Evolutionary conservation across 2,329 filamentous ascomycete genomes (phyloP).

Genomic region (Pezicula carpinea): DNA sequence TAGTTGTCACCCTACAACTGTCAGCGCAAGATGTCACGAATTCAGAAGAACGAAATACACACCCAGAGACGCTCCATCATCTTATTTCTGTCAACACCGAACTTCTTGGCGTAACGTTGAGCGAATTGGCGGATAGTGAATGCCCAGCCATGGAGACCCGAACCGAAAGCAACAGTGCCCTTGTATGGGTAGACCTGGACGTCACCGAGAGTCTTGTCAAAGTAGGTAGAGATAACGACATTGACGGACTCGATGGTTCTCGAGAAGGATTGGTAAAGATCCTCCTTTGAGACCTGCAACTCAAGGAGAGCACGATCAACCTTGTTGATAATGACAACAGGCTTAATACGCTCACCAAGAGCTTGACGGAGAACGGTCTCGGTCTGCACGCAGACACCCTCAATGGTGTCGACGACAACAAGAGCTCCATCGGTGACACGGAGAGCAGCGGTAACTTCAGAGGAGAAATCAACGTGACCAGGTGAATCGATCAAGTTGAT

Average conservation of each 20-base stretch:
- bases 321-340: constrained; percentile 99
- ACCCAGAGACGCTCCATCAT: constrained; percentile 99
- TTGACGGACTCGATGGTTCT: constrained; percentile 99
- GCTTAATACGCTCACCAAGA: constrained; percentile 99
- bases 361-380: constrained; percentile 99
- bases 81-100: constrained; percentile 99
- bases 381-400: constrained; percentile 99
- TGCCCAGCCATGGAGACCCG: constrained; percentile 99
- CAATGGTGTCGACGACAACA: constrained; percentile 98
- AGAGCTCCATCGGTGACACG: constrained; percentile 99
- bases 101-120: constrained; percentile 96
- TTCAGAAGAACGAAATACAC: constrained; percentile 33
- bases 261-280: constrained; percentile 99
- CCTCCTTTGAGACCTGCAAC: constrained; percentile 97
- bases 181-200: constrained; percentile 98
- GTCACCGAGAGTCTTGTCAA: constrained; percentile 94
- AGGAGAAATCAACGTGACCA: constrained; percentile 99
- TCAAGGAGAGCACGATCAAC: constrained; percentile 99
- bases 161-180: constrained; percentile 98
- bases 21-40: constrained; percentile 16
- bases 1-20: constrained; percentile 77
- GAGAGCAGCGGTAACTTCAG: constrained; percentile 97
- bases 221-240: constrained; percentile 99
- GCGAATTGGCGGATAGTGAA: constrained; percentile 99
- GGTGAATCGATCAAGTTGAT: constrained; percentile 99